Conservation (phyloP, 768 basidiomycete genomes). For the Calvatia gigantea region DNA sequence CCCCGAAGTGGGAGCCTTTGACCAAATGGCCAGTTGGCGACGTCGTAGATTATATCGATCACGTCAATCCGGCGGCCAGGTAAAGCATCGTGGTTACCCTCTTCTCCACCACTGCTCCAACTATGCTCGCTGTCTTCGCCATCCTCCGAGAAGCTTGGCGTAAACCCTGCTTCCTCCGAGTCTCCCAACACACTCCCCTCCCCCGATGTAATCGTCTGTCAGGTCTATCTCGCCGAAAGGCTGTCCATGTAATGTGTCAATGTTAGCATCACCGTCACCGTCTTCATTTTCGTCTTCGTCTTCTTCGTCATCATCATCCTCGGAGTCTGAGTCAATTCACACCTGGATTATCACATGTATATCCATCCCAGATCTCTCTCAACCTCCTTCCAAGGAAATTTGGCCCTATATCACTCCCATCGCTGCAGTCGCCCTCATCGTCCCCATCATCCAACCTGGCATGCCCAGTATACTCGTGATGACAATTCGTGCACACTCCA, state of each 20-base stretch:
- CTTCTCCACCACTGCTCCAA: slow-evolving; percentile 2
- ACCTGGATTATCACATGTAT: neutral
- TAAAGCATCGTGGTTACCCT: neutral
- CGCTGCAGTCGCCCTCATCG: slow-evolving; percentile 24
- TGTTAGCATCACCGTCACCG: neutral
- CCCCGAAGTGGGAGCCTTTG: neutral
- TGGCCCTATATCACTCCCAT: neutral
- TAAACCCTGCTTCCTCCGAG: neutral
- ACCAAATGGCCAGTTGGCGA: neutral
- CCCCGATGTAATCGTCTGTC: neutral
- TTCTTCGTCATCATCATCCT: slow-evolving; percentile 11
- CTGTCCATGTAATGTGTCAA: neutral
- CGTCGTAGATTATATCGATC: neutral
- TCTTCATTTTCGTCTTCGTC: slow-evolving; percentile 1
- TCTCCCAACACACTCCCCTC: slow-evolving; percentile 1
- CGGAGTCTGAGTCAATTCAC: neutral
- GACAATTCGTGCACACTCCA: slow-evolving; percentile 61
- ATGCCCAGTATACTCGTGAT: slow-evolving; percentile 58
- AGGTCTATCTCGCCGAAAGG: neutral
- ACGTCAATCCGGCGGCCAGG: neutral
- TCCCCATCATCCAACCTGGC: slow-evolving; percentile 33
- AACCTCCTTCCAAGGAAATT: slow-evolving; percentile 6
- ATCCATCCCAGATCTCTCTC: slow-evolving; percentile 3
- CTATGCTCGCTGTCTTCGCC: neutral
- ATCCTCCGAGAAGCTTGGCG: neutral